Percentiles rank a stretch among this genome's conserved stretches.
These are phyloP conservation scores for Prosopis cineraria DNA, from an alignment of 306 rosid species.

Conservation along the genomic window DNA sequence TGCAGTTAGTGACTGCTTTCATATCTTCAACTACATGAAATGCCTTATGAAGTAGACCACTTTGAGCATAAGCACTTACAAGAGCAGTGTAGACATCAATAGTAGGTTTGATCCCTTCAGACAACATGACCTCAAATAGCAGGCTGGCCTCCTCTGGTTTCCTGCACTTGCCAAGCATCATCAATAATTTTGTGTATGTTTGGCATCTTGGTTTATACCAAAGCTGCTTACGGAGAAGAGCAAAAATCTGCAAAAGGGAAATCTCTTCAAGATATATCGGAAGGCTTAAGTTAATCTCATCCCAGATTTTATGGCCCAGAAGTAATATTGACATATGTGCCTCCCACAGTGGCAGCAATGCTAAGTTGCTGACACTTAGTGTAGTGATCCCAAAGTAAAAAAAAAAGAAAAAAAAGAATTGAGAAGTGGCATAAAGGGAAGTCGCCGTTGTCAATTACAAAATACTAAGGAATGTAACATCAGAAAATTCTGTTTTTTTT, in stretches of 20 bases:
- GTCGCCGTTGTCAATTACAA: neutral
- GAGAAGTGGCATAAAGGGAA: neutral
- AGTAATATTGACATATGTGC: neutral
- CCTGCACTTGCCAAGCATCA: slow-evolving; percentile 89
- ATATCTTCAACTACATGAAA: slow-evolving; percentile 71
- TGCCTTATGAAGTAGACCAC: slow-evolving; percentile 72
- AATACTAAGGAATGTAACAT: neutral
- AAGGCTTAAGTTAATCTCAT: neutral
- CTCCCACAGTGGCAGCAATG: neutral
- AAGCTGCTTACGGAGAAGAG: slow-evolving; percentile 76
- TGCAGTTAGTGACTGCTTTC: slow-evolving; percentile 73
- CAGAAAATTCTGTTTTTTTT: neutral
- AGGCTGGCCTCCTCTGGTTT: slow-evolving; percentile 71
- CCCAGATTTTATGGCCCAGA: neutral
- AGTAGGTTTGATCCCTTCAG: slow-evolving; percentile 84
- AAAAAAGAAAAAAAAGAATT: neutral
- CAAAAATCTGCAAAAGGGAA: slow-evolving; percentile 60
- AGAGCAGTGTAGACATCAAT: slow-evolving; percentile 89
- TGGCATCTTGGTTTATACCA: slow-evolving; percentile 91
- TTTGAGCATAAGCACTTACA: slow-evolving; percentile 72
- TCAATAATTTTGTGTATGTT: slow-evolving; percentile 72
- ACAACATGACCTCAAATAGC: slow-evolving; percentile 70
- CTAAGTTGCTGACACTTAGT: neutral
- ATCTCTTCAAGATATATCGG: neutral
- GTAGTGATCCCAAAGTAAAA: neutral